Conservation (phyloP, 345 rosid species). For the Chamaenerion angustifolium region DNA sequence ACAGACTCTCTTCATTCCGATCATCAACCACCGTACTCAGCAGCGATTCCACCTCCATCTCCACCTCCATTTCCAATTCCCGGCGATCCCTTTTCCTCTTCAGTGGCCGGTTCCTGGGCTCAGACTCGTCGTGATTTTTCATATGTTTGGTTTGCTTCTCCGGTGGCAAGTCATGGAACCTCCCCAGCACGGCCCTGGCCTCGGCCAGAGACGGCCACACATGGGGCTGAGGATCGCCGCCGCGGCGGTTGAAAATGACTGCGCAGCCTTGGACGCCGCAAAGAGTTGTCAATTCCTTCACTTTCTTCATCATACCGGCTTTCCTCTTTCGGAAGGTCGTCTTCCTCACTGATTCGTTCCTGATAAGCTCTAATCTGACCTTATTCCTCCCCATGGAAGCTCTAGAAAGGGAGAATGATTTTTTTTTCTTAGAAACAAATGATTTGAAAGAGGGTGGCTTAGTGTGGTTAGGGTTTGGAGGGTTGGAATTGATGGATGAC, state of each 20-base stretch:
- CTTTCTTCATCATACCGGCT: slow-evolving; percentile 32
- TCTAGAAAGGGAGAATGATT: too few species aligned
- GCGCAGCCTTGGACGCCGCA: slow-evolving; percentile 33
- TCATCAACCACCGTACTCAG: slow-evolving; percentile 6
- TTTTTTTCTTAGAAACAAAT: too few species aligned
- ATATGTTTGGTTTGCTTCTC: slow-evolving; percentile 21
- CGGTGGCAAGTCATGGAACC: slow-evolving; percentile 14
- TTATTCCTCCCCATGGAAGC: slow-evolving; percentile 27
- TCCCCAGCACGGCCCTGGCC: slow-evolving; percentile 7
- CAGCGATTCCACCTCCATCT: slow-evolving; percentile 17
- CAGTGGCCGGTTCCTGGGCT: slow-evolving; percentile 7
- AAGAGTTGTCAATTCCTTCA: slow-evolving; percentile 25
- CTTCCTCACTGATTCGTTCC: slow-evolving; percentile 21
- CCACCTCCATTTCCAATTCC: slow-evolving; percentile 10
- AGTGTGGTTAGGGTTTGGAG: too few species aligned
- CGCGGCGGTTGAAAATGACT: slow-evolving; percentile 14
- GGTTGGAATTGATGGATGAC: too few species aligned
- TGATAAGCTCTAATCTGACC: slow-evolving; percentile 22
- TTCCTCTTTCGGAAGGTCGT: slow-evolving; percentile 25
- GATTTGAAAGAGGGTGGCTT: too few species aligned
- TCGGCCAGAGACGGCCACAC: slow-evolving; percentile 28
- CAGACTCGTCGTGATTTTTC: slow-evolving; percentile 21
- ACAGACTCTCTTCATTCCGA: neutral
- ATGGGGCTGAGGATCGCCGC: slow-evolving; percentile 11
- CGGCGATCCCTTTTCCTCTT: slow-evolving; percentile 4